phyloP scores from a whole-genome alignment of 495 filamentous ascomycete genomes.

The Tuber melanosporum region DNA sequence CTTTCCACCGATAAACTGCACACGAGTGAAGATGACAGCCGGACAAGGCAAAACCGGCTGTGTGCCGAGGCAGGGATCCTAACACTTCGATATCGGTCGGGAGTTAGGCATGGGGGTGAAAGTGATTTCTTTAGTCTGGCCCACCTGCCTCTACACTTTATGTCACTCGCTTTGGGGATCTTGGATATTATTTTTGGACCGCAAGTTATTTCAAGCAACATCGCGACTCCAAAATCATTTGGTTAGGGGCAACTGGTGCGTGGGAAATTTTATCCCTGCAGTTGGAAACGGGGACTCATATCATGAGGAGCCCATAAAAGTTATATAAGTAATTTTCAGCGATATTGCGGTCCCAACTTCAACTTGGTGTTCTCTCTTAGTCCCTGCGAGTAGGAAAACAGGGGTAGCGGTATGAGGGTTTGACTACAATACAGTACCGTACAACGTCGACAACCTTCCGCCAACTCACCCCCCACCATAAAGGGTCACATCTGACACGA shows the following conservation, averaged over 20 bases:
- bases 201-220: not conserved
- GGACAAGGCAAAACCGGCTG: not conserved
- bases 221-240: not conserved
- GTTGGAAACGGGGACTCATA: not conserved
- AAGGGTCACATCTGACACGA: too few relatives aligned
- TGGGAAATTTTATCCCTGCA: not conserved
- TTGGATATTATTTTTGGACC: not conserved
- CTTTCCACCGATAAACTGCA: not conserved
- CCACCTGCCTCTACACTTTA: not conserved
- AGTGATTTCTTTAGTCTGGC: not conserved
- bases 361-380: too few relatives aligned
- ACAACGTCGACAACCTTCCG: not conserved
- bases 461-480: too few relatives aligned
- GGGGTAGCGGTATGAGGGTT: not conserved
- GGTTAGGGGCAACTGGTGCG: not conserved
- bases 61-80: not conserved
- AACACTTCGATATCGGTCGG: not conserved
- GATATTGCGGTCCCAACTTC: not conserved
- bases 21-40: too few relatives aligned
- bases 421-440: not conserved
- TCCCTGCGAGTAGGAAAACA: not conserved
- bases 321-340: not conserved
- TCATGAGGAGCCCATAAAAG: not conserved
- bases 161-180: not conserved
- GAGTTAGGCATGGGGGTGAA: not conserved